Percentiles rank a stretch among this genome's conserved stretches.
Conservation (phyloP, 768 basidiomycete species). For the Auriscalpium orientale region DNA sequence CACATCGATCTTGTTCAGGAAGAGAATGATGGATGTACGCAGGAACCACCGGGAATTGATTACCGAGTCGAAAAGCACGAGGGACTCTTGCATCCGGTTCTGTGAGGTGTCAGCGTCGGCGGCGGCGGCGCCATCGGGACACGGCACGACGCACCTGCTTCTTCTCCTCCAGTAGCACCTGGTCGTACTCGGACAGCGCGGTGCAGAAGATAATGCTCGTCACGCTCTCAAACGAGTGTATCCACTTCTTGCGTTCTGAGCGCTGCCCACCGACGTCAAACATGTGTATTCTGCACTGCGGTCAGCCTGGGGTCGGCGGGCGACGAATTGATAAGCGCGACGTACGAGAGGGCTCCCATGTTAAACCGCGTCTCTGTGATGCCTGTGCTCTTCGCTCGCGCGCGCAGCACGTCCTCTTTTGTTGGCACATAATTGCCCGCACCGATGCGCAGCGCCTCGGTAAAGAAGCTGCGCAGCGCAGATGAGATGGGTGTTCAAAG, state of each 20-base stretch:
- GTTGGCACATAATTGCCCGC: conserved; percentile 75
- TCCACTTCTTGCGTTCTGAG: conserved; percentile 55
- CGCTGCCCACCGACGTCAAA: conserved; percentile 69
- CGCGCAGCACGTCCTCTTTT: conserved; percentile 79
- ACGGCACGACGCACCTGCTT: conserved; percentile 39
- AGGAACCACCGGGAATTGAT: conserved; percentile 79
- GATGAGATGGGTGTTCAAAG: not conserved
- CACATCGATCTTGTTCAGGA: conserved; percentile 68
- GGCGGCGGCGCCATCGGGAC: not conserved
- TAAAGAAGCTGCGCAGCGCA: conserved; percentile 61
- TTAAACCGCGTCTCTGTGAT: conserved; percentile 83
- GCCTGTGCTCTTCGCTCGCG: conserved; percentile 84
- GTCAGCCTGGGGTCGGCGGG: not conserved
- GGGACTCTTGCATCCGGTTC: conserved; percentile 73
- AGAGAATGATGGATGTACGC: conserved; percentile 57
- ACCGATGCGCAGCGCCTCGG: conserved; percentile 78
- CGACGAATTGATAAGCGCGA: not conserved
- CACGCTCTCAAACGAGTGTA: conserved; percentile 67
- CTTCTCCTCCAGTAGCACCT: conserved; percentile 63
- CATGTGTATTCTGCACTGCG: conserved; percentile 46
- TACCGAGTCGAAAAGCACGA: conserved; percentile 68
- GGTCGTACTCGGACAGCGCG: conserved; percentile 69
- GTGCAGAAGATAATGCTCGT: conserved; percentile 77
- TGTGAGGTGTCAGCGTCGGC: conserved; percentile 18
- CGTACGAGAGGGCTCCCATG: conserved; percentile 45